Evolutionary conservation across 2,329 filamentous ascomycete species (phyloP), one percentile per base, ranked within the genome.

Genomic region (Colletotrichum gloeosporioides): DNA sequence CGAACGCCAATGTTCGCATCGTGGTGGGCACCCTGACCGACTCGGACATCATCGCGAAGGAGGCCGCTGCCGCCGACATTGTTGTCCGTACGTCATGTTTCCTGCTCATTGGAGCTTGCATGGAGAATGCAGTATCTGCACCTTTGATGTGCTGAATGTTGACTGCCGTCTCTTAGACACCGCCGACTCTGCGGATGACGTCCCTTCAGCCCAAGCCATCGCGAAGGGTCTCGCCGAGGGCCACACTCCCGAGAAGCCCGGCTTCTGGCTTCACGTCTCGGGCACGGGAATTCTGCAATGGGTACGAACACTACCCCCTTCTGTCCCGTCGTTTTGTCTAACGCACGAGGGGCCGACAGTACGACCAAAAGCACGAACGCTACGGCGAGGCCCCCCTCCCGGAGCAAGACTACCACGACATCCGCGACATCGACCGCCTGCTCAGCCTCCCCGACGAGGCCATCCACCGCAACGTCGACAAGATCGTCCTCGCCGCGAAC

Each of bases 391-490:
- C 83, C 1, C 88, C 87, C 1, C 72, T 86, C 32, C 83, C 86
- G 6, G 86, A 87, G 65, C 82, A 89, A 79, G 83, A 78, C 68
- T 94, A 92, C 83, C 85, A 92, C 79, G 93, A 94, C 78, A 87
- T 91, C 79, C 86, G 90, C 12, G 89, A 89, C 67, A 87, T 94
- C 49, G 84, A 86, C 15, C 88, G 90, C 61, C 85, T 94, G 44
- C 85, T 90, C 2, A 87, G 81, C 13, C 80, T 94, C 1, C 92
- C 92, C 0, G 90, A 92, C 80, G 80, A 84, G 1, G 92, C 89
- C 12, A 81, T 88, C 29, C 94, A 96, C 84, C 90, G 93, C 16
- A 87, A 92, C 79, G 90, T 95, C 6, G 94, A 96, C 83, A 90
- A 92, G 81, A 88, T 95, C 29, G 89, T 95, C n/a, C 85, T 88